A percentile compares a stretch with the other conserved stretches of the same genome.
Evolutionary conservation across 495 filamentous ascomycete species (phyloP).

Genomic region (Lepidopterella palustris): DNA sequence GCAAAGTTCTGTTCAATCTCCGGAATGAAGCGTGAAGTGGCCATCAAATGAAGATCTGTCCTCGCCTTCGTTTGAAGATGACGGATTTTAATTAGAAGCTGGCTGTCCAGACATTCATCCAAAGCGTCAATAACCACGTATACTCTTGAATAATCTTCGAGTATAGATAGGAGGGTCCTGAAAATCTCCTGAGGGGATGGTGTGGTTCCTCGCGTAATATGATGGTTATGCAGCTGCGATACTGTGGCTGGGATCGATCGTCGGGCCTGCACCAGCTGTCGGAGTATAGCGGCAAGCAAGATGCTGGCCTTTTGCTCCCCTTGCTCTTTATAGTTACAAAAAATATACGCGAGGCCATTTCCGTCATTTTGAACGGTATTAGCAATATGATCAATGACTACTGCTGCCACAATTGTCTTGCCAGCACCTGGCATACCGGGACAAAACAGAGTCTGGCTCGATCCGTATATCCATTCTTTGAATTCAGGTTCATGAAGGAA

Average conservation of each 20-base stretch:
- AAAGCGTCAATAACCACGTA: constrained; percentile 46
- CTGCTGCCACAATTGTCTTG: constrained; percentile 24
- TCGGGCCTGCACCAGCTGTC: constrained; percentile 36
- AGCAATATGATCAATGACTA: constrained; percentile 27
- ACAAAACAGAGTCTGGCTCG: constrained; percentile 33
- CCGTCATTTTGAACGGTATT: constrained; percentile 7
- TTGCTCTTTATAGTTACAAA: constrained; percentile 36
- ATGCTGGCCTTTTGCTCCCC: constrained; percentile 31
- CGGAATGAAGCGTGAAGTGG: constrained; percentile 23
- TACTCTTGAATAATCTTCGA: constrained; percentile 23
- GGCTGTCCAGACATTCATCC: constrained; percentile 32
- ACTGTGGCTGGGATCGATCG: neutral
- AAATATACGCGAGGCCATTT: constrained; percentile 39
- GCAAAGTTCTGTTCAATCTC: constrained; percentile 16
- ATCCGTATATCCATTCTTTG: constrained; percentile 32
- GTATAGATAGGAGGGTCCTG: constrained; percentile 27
- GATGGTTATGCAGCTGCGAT: neutral
- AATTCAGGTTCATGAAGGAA: constrained; percentile 35
- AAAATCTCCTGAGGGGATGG: neutral
- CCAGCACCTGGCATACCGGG: constrained; percentile 34
- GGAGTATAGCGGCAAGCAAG: constrained; percentile 37
- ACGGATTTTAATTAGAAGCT: constrained; percentile 33
- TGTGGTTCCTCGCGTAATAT: neutral
- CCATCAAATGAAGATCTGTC: constrained; percentile 23
- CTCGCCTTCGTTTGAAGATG: constrained; percentile 27